Evolutionary conservation across 192 early-diverging fungal genomes (phyloP), one percentile per base, ranked within the genome.

Genomic region (Coemansia sp.): DNA sequence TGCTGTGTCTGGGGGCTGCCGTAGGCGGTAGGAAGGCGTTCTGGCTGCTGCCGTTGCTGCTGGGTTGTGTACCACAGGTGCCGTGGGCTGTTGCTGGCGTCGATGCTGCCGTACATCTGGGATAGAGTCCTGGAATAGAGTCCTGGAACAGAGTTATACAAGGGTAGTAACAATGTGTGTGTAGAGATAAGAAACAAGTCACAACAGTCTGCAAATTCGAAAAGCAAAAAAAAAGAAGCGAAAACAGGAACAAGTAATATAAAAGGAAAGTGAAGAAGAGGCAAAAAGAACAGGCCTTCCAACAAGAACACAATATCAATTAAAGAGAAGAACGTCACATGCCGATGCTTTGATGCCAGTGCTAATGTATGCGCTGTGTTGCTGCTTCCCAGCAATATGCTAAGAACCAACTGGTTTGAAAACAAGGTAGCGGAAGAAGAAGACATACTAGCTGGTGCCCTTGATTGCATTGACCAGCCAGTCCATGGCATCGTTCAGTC

Each of bases 401-500:
- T n/a, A n/a, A n/a, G n/a, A n/a, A n/a, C n/a, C n/a, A n/a, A n/a
- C n/a, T n/a, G n/a, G n/a, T n/a, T n/a, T n/a, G n/a, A 64, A 44
- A 20, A 44, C 6, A 44, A 44, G 15, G 20, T 15, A 17, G 15
- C 7, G 4, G 42, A 44, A 20, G 19, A 2, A 10, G 20, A 47
- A 47, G 44, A 23, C 29, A 22, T 38, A 30, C 15, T 47, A 34
- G 2, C 59, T 42, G 64, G 70, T 34, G n/a, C 66, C 62, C 40
- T 78, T 62, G 41, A 78, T 71, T 4, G 75, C 75, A 50, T 78
- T 71, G 30, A 72, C 75, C 25, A 78, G 86, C 96, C 95, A 97
- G 77, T 97, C 95, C 74, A 98, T 74, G 13, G 89, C 91, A 67
- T 95, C 95, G 48, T 85, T 89, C 54, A 98, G 72, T 5, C 97